These are phyloP conservation scores for Tillandsia leiboldiana DNA, from an alignment of 176 grass and related monocot genomes.

Conservation along the genomic window DNA sequence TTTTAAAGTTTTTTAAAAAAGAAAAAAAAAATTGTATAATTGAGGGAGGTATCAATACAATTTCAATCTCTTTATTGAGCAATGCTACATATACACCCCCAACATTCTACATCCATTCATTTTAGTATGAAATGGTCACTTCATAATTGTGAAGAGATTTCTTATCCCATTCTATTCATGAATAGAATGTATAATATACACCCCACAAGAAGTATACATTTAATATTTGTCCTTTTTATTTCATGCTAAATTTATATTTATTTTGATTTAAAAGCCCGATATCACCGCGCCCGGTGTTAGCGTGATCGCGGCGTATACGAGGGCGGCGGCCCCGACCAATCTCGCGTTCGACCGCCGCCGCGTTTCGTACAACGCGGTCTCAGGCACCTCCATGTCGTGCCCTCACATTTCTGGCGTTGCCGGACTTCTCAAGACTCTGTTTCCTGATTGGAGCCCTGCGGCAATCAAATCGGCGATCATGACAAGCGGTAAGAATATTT, in stretches of 20 bases:
- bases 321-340: conserved; percentile 10
- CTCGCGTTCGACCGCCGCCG: conserved; percentile 28
- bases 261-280: conserved; percentile 32
- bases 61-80: no score
- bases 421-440: conserved; percentile 48
- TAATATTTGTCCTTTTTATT: no score
- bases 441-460: conserved; percentile 57
- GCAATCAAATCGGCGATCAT: conserved; percentile 74
- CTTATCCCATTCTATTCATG: no score
- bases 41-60: no score
- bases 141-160: no score
- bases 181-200: no score
- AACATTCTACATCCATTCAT: no score
- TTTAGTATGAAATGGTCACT: no score
- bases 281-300: conserved; percentile 49
- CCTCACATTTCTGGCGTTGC: conserved; percentile 49
- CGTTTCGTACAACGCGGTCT: conserved; percentile 28
- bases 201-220: no score
- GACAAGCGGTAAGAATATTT: conserved; percentile 34
- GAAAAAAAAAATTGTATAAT: no score
- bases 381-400: conserved; percentile 86
- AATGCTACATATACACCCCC: no score
- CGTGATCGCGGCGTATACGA: conserved; percentile 46
- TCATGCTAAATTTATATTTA: background rate
- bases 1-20: no score